A percentile compares a stretch with the other conserved stretches of the same genome.
Conservation (phyloP, 2,329 filamentous ascomycete species). For the Claviceps digitariae region DNA sequence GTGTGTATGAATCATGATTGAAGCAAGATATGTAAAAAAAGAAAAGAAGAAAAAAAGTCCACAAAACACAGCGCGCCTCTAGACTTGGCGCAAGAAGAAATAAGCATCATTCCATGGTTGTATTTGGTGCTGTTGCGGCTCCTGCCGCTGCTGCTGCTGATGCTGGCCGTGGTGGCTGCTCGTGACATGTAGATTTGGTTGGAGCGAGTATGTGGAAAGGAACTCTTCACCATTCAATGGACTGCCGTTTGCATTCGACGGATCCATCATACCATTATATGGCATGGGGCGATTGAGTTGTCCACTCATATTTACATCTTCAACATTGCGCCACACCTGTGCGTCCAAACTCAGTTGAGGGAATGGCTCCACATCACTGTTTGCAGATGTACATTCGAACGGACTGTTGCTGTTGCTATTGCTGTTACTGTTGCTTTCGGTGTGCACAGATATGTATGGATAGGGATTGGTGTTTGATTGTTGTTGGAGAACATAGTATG, state of each 20-base stretch:
- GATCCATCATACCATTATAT: slow-evolving; percentile 19
- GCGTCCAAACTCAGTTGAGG: slow-evolving; percentile 15
- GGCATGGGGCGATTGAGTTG: slow-evolving; percentile 11
- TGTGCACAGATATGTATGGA: neutral
- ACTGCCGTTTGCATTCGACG: slow-evolving; percentile 20
- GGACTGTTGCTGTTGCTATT: neutral
- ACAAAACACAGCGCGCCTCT: no score
- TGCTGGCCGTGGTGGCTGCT: neutral
- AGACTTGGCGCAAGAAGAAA: slow-evolving; percentile 3
- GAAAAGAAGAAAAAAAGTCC: neutral
- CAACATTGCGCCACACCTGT: slow-evolving; percentile 18
- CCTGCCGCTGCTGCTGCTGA: slow-evolving; percentile 9
- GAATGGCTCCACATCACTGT: slow-evolving; percentile 18
- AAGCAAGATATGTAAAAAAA: neutral
- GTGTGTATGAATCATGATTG: neutral
- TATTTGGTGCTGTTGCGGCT: neutral
- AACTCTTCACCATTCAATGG: slow-evolving; percentile 24
- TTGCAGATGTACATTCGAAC: slow-evolving; percentile 15
- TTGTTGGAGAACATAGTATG: neutral
- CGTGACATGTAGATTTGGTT: slow-evolving; percentile 16
- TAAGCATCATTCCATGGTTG: slow-evolving; percentile 13
- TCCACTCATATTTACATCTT: slow-evolving; percentile 12
- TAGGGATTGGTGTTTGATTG: neutral
- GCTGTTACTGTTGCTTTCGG: neutral
- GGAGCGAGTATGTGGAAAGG: slow-evolving; percentile 19